These are phyloP conservation scores for Leccinum angustisporum DNA, from an alignment of 1,284 basidiomycete species.

Conservation along the genomic window DNA sequence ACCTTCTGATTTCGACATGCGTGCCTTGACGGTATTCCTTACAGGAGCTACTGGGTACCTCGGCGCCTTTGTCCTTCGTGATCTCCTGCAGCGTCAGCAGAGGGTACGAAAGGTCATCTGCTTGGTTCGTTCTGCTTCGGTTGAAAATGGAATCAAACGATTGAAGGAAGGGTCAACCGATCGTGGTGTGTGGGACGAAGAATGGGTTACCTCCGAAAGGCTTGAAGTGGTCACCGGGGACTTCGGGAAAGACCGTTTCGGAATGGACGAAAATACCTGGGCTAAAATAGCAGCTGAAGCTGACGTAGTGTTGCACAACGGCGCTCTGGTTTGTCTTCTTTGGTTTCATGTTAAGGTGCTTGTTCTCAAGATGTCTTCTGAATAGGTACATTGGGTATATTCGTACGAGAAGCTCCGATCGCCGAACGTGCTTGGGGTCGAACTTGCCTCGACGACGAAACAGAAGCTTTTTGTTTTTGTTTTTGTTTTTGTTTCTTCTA, in stretches of 20 bases:
- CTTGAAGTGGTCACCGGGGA: slow-evolving; percentile 91
- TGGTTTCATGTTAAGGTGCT: background rate
- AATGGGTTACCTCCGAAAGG: slow-evolving; percentile 73
- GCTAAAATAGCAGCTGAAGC: slow-evolving; percentile 68
- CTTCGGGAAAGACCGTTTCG: slow-evolving; percentile 76
- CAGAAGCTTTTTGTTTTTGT: slow-evolving; percentile 82
- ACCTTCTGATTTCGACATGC: slow-evolving; percentile 51
- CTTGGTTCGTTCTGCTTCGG: slow-evolving; percentile 77
- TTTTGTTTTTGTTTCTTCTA: slow-evolving; percentile 98
- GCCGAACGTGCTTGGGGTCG: slow-evolving; percentile 87
- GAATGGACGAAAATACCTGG: slow-evolving; percentile 72
- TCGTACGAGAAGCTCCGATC: slow-evolving; percentile 92
- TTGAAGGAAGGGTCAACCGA: slow-evolving; percentile 76
- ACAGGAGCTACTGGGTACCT: slow-evolving; percentile 98
- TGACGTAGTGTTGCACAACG: slow-evolving; percentile 92
- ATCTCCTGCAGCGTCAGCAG: slow-evolving; percentile 48
- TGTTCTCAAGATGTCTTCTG: background rate
- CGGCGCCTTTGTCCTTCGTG: slow-evolving; percentile 90
- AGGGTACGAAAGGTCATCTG: slow-evolving; percentile 88
- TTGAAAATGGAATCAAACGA: slow-evolving; percentile 67
- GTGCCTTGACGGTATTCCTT: slow-evolving; percentile 80
- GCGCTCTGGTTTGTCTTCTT: slow-evolving; percentile 74
- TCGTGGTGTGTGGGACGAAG: slow-evolving; percentile 90
- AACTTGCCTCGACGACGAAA: slow-evolving; percentile 74
- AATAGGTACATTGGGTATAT: slow-evolving; percentile 97